Conservation (phyloP, 1,284 basidiomycete genomes). For the Laetiporus sulphureus region DNA sequence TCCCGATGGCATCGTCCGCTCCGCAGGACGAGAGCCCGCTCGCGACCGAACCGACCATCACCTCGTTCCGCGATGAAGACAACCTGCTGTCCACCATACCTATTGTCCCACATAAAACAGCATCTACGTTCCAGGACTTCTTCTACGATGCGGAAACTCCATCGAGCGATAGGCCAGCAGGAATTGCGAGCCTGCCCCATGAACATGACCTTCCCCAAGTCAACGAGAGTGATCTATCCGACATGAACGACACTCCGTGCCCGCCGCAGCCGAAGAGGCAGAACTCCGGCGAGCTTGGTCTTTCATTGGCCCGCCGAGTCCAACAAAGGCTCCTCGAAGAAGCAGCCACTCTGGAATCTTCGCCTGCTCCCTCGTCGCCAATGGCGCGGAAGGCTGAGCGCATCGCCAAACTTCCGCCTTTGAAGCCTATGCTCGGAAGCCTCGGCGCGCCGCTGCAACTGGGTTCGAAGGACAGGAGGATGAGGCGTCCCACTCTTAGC, state of each 20-base stretch:
- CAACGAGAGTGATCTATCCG: no score
- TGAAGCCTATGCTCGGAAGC: conserved; percentile 55
- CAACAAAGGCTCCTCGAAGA: conserved; percentile 22
- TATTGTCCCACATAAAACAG: conserved; percentile 45
- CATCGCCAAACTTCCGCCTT: conserved; percentile 39
- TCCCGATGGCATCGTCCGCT: conserved; percentile 17
- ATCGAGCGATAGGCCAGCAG: conserved; percentile 3
- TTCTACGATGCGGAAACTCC: conserved; percentile 42
- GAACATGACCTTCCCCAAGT: conserved; percentile 12
- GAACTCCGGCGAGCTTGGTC: no score
- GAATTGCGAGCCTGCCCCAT: conserved; percentile 20
- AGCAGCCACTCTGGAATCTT: conserved; percentile 35
- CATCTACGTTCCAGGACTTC: conserved; percentile 46
- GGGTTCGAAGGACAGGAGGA: conserved; percentile 44
- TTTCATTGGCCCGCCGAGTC: conserved; percentile 26
- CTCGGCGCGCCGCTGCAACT: conserved; percentile 48
- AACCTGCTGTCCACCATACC: conserved; percentile 30
- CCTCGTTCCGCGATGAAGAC: conserved; percentile 21
- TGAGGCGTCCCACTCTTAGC: conserved; percentile 62
- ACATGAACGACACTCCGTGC: no score
- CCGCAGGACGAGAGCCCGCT: conserved; percentile 18
- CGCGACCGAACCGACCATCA: conserved; percentile 23
- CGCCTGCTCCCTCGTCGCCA: conserved; percentile 56
- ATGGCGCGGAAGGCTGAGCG: conserved; percentile 59
- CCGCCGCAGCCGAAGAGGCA: neutral